These are phyloP conservation scores for Setaria italica DNA, from an alignment of 202 grass and related monocot genomes.

Conservation along the genomic window DNA sequence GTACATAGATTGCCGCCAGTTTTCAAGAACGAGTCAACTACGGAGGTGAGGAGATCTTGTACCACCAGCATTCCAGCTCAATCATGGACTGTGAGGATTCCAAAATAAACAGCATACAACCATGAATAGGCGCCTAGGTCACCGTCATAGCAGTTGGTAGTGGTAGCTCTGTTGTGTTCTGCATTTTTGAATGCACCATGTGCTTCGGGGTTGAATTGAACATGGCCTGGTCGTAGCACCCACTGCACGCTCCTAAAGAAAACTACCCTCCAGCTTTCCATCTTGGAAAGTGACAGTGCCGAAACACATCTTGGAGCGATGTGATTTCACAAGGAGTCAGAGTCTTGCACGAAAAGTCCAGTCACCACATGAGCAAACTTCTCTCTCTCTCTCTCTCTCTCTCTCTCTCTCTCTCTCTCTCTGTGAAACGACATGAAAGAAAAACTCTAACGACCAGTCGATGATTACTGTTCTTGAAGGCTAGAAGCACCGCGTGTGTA, in stretches of 20 bases:
- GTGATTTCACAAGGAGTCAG: not conserved
- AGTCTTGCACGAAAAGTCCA: not conserved
- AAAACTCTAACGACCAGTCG: not conserved
- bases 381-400: no score
- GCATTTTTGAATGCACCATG: not conserved
- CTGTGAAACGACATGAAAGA: not conserved
- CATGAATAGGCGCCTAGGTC: not conserved
- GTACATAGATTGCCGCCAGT: not conserved
- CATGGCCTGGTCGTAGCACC: not conserved
- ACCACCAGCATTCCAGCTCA: not conserved
- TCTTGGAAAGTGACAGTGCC: not conserved
- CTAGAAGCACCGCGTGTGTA: no score
- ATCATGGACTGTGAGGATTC: not conserved
- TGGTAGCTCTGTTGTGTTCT: not conserved
- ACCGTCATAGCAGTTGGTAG: not conserved
- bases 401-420: no score
- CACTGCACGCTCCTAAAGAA: not conserved
- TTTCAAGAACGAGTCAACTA: conserved; percentile 3
- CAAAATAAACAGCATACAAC: not conserved
- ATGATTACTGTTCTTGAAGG: no score
- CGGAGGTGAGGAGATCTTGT: not conserved
- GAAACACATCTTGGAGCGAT: not conserved
- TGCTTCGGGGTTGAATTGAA: not conserved
- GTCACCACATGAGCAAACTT: not conserved
- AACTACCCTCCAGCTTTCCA: not conserved